Evolutionary conservation across 441 rosid species (phyloP).

Genomic region (Pelargonium fulgidum): DNA sequence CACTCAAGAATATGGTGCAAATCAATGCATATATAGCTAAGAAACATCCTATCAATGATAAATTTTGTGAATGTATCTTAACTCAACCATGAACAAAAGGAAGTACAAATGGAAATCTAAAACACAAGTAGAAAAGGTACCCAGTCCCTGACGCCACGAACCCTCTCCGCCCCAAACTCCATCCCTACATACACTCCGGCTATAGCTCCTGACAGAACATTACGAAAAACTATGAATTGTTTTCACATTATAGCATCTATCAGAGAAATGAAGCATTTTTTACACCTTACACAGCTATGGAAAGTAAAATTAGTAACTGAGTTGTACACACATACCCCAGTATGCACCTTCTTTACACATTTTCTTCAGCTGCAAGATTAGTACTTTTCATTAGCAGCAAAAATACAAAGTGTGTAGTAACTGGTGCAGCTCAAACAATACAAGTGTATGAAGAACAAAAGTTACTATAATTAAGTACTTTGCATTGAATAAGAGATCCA

Average conservation of each 20-base stretch:
- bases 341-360: conserved; percentile 74
- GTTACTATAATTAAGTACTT: no score
- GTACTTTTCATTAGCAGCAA: conserved; percentile 5
- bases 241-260: neutral
- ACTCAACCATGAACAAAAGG: neutral
- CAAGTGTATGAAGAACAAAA: no score
- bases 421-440: no score
- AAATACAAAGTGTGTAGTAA: no score
- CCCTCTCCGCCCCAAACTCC: conserved; percentile 57
- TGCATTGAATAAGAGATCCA: no score
- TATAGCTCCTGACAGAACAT: conserved; percentile 37
- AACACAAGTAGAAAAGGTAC: conserved; percentile 28
- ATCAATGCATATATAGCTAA: no score
- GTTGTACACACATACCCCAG: conserved; percentile 45
- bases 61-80: no score
- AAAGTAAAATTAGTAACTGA: neutral
- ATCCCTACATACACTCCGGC: conserved; percentile 61
- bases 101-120: neutral
- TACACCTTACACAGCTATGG: neutral
- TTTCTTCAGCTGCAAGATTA: conserved; percentile 52
- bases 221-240: neutral
- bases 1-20: neutral
- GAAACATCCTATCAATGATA: no score
- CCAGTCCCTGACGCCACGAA: conserved; percentile 70
- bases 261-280: no score